Percentiles rank a stretch among this genome's conserved stretches.
These are phyloP conservation scores for Fulvia fulva DNA, from an alignment of 2,329 filamentous ascomycete species.

Conservation along the genomic window DNA sequence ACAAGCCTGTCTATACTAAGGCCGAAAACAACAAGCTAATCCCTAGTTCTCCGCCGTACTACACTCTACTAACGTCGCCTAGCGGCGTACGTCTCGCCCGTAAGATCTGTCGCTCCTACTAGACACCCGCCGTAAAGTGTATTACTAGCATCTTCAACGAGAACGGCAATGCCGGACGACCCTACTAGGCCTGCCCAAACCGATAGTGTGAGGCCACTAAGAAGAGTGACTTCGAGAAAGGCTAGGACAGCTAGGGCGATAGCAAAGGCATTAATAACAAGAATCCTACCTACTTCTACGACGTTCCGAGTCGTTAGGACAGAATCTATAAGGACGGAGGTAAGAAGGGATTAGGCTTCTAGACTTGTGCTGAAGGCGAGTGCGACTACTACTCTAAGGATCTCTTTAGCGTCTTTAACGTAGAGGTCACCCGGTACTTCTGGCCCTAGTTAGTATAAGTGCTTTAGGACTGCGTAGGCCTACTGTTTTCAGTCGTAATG, in stretches of 20 bases:
- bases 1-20: too few relatives aligned
- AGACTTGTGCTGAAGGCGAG: not conserved
- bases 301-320: not conserved
- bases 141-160: not conserved
- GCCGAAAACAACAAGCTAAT: too few relatives aligned
- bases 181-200: not conserved
- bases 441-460: too few relatives aligned
- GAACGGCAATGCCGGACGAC: not conserved
- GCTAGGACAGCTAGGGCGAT: conserved; percentile 1
- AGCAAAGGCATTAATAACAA: not conserved
- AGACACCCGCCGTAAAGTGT: not conserved
- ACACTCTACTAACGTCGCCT: too few relatives aligned
- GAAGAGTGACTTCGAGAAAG: not conserved
- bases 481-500: too few relatives aligned
- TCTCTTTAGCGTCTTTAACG: not conserved
- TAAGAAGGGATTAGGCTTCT: not conserved
- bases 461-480: too few relatives aligned
- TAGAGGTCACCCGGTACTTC: too few relatives aligned
- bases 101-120: not conserved
- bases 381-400: conserved; percentile 4
- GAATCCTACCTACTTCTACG: not conserved
- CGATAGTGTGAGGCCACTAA: not conserved
- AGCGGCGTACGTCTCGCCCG: not conserved
- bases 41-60: not conserved
- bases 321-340: not conserved